A percentile compares a stretch with the other conserved stretches of the same genome.
phyloP scores from a whole-genome alignment of 73 alveolate genomes.

The Urostyla sp. region DNA sequence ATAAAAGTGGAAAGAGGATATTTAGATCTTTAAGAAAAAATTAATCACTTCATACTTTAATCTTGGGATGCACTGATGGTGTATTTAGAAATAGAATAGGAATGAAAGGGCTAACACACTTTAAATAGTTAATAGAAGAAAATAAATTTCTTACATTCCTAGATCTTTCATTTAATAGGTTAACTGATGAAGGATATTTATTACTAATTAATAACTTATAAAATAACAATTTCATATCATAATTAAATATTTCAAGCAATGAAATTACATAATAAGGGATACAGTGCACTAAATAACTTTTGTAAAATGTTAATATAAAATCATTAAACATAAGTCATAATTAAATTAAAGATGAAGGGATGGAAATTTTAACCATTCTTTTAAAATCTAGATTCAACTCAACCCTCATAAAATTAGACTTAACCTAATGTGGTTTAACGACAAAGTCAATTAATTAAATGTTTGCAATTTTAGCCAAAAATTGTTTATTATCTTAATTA shows the following conservation, averaged over 20 bases:
- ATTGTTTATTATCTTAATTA: conserved; percentile 25
- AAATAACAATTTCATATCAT: conserved; percentile 47
- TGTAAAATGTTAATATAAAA: conserved; percentile 16
- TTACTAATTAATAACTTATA: conserved; percentile 30
- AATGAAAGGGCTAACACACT: conserved; percentile 46
- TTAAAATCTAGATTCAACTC: conserved; percentile 27
- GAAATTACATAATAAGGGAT: conserved; percentile 40
- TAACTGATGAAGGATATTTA: conserved; percentile 65
- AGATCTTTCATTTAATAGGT: conserved; percentile 53
- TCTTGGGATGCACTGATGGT: conserved; percentile 65
- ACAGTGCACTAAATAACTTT: conserved; percentile 19
- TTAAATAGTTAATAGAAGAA: conserved; percentile 30
- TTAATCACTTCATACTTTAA: conserved; percentile 46
- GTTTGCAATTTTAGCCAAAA: conserved; percentile 47
- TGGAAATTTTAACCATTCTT: conserved; percentile 38
- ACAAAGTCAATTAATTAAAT: conserved; percentile 3
- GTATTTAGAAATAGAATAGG: conserved; percentile 68
- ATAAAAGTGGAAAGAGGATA: conserved; percentile 61
- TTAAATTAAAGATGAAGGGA: conserved; percentile 58
- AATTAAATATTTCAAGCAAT: conserved; percentile 55
- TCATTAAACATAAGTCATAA: conserved; percentile 59
- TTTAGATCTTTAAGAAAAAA: conserved; percentile 57
- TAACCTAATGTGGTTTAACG: conserved; percentile 17
- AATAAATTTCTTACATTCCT: conserved; percentile 49
- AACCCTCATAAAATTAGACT: conserved; percentile 33